Evolutionary conservation across 2,329 filamentous ascomycete species (phyloP), one percentile per base, ranked within the genome.

Genomic region (Pezicula neosporulosa): DNA sequence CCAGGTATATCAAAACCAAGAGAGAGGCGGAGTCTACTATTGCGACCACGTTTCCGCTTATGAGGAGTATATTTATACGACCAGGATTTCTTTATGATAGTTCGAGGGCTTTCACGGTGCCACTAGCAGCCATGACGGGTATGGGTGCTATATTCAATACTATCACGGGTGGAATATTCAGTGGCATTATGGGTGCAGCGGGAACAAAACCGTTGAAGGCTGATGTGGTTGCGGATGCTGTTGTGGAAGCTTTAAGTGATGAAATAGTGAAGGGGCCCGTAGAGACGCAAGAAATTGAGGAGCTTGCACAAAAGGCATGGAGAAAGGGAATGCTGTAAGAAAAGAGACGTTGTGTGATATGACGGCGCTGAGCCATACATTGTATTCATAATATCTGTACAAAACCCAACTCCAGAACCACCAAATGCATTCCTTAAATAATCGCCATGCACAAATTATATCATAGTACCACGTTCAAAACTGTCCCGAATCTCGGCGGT

Each of bases 401-500:
- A 44, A 33, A 33, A 53, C 21, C 42, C 44, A 47, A 38, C 48
- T 49, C 50, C 21, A 41, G 30, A 24, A 35, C 37, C 52, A 49
- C 50, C 55, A 51, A 41, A 43, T 28, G 48, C 46, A 48, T 27
- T 50, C 44, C 41, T 47, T 49, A 41, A 28, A 44, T 36, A 49
- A 47, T 21, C 16, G 42, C 30, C 12, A 33, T 33, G 37, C 24
- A 18, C 27, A 53, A 50, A 49, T 44, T 67, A 97, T 69, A 97
- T 94, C 81, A 95, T 95, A 3, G 94, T 97, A 16, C 94, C 94
- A 58, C 94, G 83, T 80, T 99, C 94, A 69, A 99, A 99, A 70
- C 89, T 97, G 67, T 99, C 94, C 66, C 94, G 80, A 63, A 99
- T 97, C 70, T 99, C 94, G 30, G 89, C 85, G 43, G 94, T 99